phyloP scores from a whole-genome alignment of 2,329 filamentous ascomycete species.

The Ophiostoma populinum region DNA sequence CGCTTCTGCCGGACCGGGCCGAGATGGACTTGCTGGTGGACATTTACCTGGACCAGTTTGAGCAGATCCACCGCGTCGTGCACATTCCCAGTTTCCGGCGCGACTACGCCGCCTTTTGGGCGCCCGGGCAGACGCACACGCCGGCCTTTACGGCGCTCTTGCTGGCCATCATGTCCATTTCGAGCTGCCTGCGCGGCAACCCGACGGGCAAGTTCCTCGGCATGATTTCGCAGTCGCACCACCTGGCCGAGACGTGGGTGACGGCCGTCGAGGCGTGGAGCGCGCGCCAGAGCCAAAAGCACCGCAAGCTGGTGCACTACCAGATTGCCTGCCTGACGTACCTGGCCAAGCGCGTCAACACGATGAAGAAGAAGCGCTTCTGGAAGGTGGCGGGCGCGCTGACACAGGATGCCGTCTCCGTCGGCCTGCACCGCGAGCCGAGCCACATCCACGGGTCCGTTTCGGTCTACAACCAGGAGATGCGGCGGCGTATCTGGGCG shows the following conservation, averaged over 20 bases:
- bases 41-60: constrained; percentile 21
- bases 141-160: constrained; percentile 39
- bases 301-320: constrained; percentile 41
- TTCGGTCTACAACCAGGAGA: constrained; percentile 42
- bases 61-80: constrained; percentile 29
- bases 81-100: constrained; percentile 40
- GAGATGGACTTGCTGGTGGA: constrained; percentile 19
- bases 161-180: constrained; percentile 42
- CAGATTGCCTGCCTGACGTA: constrained; percentile 43
- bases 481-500: constrained; percentile 42
- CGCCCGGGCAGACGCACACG: constrained; percentile 20
- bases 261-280: constrained; percentile 37
- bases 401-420: constrained; percentile 38
- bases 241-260: constrained; percentile 38
- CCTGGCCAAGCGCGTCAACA: constrained; percentile 43
- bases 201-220: constrained; percentile 36
- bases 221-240: constrained; percentile 38
- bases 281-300: constrained; percentile 39
- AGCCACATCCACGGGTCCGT: constrained; percentile 36
- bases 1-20: constrained; percentile 21
- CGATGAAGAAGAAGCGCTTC: constrained; percentile 45
- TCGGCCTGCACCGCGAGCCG: constrained; percentile 42
- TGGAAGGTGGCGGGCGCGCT: constrained; percentile 40
- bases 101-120: constrained; percentile 39
- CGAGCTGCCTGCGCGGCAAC: constrained; percentile 37